Evolutionary conservation across 306 rosid genomes (phyloP).

Genomic region (Rosa persica): DNA sequence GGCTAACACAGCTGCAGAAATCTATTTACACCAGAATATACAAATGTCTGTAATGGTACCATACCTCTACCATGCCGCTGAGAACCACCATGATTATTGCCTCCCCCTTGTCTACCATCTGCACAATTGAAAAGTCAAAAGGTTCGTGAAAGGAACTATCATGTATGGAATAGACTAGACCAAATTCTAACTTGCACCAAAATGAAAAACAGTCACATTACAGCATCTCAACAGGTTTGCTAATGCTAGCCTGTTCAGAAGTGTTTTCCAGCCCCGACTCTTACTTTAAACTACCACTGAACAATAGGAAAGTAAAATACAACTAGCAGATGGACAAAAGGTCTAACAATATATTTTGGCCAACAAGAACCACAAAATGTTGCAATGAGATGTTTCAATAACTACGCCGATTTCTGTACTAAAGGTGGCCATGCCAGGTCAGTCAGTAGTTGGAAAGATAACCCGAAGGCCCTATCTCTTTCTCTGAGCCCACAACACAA

Average conservation of each 20-base stretch:
- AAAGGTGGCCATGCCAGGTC: neutral
- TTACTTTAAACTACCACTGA: slow-evolving; percentile 3
- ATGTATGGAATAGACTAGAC: neutral
- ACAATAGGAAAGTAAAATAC: neutral
- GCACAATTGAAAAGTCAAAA: slow-evolving; percentile 28
- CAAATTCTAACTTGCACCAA: neutral
- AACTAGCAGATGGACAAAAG: neutral
- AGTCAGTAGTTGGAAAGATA: neutral
- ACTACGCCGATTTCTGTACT: neutral
- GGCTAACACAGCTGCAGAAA: neutral
- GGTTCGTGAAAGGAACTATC: slow-evolving; percentile 10
- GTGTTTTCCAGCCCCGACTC: neutral
- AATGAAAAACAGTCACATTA: neutral
- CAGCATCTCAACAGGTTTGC: slow-evolving; percentile 1
- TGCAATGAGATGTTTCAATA: neutral
- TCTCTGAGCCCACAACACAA: neutral
- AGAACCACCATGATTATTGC: slow-evolving; percentile 64
- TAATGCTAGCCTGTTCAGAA: neutral
- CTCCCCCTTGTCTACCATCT: slow-evolving; percentile 91
- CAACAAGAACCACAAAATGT: neutral
- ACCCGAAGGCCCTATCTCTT: neutral
- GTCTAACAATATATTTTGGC: neutral
- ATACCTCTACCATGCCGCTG: slow-evolving; percentile 81
- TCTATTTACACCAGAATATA: slow-evolving; percentile 13
- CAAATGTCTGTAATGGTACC: slow-evolving; percentile 16